A percentile compares a stretch with the other conserved stretches of the same genome.
These are phyloP conservation scores for Ascochyta lentis DNA, from an alignment of 2,329 filamentous ascomycete species.

Conservation along the genomic window DNA sequence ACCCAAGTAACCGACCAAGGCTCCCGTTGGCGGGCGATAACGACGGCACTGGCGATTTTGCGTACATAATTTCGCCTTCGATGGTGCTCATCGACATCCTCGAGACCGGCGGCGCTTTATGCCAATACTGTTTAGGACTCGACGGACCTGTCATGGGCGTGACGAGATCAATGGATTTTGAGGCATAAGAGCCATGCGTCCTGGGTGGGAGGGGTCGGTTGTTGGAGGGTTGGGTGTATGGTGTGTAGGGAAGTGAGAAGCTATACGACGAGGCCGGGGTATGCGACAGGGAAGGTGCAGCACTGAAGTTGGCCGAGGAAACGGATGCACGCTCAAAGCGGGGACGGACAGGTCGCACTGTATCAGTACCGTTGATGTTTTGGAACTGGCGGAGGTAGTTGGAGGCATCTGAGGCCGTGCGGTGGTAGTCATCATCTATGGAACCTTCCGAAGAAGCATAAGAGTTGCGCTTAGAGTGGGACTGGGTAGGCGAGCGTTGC, in stretches of 20 bases:
- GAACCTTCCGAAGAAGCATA: conserved; percentile 53
- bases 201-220: conserved; percentile 49
- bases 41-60: conserved; percentile 43
- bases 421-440: conserved; percentile 41
- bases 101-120: conserved; percentile 44
- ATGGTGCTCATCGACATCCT: conserved; percentile 43
- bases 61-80: conserved; percentile 48
- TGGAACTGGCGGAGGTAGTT: conserved; percentile 53
- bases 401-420: conserved; percentile 49
- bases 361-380: conserved; percentile 34
- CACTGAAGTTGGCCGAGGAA: conserved; percentile 45
- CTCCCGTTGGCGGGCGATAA: conserved; percentile 46
- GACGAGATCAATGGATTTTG: conserved; percentile 54
- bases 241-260: conserved; percentile 53
- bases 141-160: conserved; percentile 49
- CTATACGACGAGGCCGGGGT: conserved; percentile 55
- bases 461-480: conserved; percentile 48
- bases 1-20: conserved; percentile 46
- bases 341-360: conserved; percentile 39
- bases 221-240: conserved; percentile 23
- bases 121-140: conserved; percentile 43
- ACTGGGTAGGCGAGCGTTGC: conserved; percentile 54
- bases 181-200: conserved; percentile 47
- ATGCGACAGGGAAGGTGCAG: conserved; percentile 55
- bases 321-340: conserved; percentile 46